Evolutionary conservation across 2,329 filamentous ascomycete genomes (phyloP).

Genomic region (Colletotrichum orchidophilum): DNA sequence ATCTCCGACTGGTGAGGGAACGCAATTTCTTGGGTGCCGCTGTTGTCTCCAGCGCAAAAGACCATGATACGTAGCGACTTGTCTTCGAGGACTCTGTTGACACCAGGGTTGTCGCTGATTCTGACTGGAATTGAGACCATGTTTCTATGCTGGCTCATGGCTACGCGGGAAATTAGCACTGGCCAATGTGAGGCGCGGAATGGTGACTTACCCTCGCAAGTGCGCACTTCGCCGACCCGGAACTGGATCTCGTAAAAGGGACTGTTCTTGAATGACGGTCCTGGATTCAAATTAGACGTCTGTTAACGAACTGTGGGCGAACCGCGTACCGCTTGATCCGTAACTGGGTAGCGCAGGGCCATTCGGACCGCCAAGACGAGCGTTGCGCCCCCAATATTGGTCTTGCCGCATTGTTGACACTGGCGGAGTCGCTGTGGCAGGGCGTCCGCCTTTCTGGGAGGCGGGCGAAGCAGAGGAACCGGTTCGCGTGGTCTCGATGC

Average conservation of each 20-base stretch:
- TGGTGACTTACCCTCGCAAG: slow-evolving; percentile 74
- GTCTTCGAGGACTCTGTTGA: slow-evolving; percentile 67
- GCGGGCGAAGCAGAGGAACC: slow-evolving; percentile 27
- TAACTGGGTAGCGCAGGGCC: slow-evolving; percentile 8
- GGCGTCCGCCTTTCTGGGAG: slow-evolving; percentile 18
- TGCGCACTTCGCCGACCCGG: slow-evolving; percentile 70
- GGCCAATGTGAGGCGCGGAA: not conserved
- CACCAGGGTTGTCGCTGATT: slow-evolving; percentile 60
- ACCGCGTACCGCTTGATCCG: slow-evolving; percentile 11
- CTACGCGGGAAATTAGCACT: slow-evolving; percentile 51
- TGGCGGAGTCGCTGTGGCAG: slow-evolving; percentile 11
- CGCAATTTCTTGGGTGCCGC: slow-evolving; percentile 77
- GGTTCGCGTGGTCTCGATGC: slow-evolving; percentile 43
- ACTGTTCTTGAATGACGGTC: slow-evolving; percentile 69
- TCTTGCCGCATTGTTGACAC: slow-evolving; percentile 14
- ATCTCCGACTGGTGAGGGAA: slow-evolving; percentile 95
- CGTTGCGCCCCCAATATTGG: slow-evolving; percentile 18
- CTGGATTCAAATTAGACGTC: slow-evolving; percentile 6
- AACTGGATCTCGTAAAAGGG: slow-evolving; percentile 83
- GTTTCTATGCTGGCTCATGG: slow-evolving; percentile 63
- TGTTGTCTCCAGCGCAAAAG: slow-evolving; percentile 77
- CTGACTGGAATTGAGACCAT: slow-evolving; percentile 56
- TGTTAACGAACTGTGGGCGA: not conserved
- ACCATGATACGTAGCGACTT: slow-evolving; percentile 78
- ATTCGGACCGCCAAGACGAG: slow-evolving; percentile 14